phyloP scores from a whole-genome alignment of 495 filamentous ascomycete species.

The Hypoxylon crocopeplum region DNA sequence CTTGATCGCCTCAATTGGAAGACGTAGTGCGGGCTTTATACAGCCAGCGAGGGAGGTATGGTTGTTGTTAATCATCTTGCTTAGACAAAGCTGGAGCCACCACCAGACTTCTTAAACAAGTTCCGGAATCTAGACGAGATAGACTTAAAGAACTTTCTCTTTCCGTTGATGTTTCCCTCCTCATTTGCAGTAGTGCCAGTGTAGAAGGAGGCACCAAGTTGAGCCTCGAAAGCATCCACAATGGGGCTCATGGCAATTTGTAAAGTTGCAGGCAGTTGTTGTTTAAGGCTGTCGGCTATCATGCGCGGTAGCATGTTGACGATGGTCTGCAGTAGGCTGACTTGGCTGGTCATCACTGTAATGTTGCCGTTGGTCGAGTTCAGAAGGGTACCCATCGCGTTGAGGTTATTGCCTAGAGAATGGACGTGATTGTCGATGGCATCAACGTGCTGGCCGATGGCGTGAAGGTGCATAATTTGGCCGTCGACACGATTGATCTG shows the following conservation, averaged over 20 bases:
- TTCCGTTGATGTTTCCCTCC: neutral
- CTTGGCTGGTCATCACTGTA: slow-evolving; percentile 18
- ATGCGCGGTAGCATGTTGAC: slow-evolving; percentile 38
- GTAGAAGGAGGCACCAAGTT: neutral
- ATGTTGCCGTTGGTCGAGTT: slow-evolving; percentile 42
- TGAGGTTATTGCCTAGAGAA: slow-evolving; percentile 38
- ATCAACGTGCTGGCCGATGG: slow-evolving; percentile 36
- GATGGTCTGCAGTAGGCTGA: slow-evolving; percentile 31
- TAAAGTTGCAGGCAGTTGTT: slow-evolving; percentile 16
- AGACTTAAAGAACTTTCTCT: slow-evolving; percentile 1
- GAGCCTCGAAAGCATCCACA: neutral
- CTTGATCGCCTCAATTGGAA: too few relatives aligned
- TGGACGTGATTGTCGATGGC: slow-evolving; percentile 39
- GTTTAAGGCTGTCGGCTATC: slow-evolving; percentile 5
- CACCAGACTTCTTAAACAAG: neutral
- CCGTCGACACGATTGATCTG: slow-evolving; percentile 18
- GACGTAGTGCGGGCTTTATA: too few relatives aligned
- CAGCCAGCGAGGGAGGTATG: neutral
- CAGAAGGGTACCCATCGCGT: slow-evolving; percentile 31
- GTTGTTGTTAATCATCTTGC: neutral
- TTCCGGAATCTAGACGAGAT: neutral
- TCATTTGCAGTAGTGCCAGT: neutral
- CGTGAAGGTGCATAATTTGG: slow-evolving; percentile 31
- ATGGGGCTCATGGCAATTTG: slow-evolving; percentile 1
- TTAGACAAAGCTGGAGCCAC: neutral